These are phyloP conservation scores for Aspergillus nidulans DNA, from an alignment of 495 filamentous ascomycete genomes.

Conservation along the genomic window DNA sequence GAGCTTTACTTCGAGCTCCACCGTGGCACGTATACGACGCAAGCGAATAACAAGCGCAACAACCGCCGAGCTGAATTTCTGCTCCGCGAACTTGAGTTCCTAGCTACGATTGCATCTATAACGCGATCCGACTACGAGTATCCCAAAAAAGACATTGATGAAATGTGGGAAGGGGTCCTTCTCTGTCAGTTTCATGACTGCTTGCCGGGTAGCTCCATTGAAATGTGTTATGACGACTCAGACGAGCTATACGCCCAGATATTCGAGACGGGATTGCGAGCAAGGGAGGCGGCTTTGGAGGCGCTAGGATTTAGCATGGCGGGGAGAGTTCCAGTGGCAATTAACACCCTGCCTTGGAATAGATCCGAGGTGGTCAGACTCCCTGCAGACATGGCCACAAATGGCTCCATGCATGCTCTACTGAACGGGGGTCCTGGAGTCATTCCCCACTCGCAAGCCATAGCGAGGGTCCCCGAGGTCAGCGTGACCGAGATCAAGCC, in stretches of 20 bases:
- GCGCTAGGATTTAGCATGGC: slow-evolving; percentile 55
- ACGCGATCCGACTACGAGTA: slow-evolving; percentile 68
- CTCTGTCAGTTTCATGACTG: slow-evolving; percentile 98
- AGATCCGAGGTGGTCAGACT: slow-evolving; percentile 68
- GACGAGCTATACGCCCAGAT: slow-evolving; percentile 78
- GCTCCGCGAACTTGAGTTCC: slow-evolving; percentile 78
- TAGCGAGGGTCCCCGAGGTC: slow-evolving; percentile 42
- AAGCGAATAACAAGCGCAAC: slow-evolving; percentile 93
- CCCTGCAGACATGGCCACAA: slow-evolving; percentile 31
- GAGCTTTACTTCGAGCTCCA: slow-evolving; percentile 98
- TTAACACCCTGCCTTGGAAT: slow-evolving; percentile 84
- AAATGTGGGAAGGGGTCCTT: slow-evolving; percentile 84
- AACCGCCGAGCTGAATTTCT: slow-evolving; percentile 82
- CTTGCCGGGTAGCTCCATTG: slow-evolving; percentile 89
- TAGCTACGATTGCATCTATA: slow-evolving; percentile 83
- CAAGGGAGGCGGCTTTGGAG: slow-evolving; percentile 65
- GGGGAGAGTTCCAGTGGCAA: slow-evolving; percentile 39
- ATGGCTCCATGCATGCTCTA: slow-evolving; percentile 42
- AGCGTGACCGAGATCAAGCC: slow-evolving; percentile 59
- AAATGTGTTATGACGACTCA: slow-evolving; percentile 95
- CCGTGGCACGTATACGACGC: slow-evolving; percentile 93
- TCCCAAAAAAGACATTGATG: slow-evolving; percentile 84
- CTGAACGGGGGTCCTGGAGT: slow-evolving; percentile 41
- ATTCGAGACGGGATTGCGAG: slow-evolving; percentile 68
- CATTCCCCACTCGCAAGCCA: slow-evolving; percentile 46